These are phyloP conservation scores for Pseudogymnoascus sp. DNA, from an alignment of 2,329 filamentous ascomycete species.

Conservation along the genomic window DNA sequence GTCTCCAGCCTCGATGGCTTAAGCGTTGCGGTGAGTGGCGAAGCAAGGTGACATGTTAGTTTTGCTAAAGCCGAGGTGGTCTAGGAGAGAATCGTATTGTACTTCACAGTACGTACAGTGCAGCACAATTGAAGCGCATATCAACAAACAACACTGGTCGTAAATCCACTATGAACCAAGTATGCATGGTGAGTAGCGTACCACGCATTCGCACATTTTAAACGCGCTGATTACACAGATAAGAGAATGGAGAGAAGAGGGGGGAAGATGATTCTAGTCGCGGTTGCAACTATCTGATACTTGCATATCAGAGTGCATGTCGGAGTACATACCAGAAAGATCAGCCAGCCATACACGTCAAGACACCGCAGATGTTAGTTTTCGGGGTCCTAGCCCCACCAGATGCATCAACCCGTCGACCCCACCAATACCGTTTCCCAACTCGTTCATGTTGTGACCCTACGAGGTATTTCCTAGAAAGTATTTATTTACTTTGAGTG, in stretches of 20 bases:
- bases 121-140: background rate
- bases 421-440: constrained; percentile 3
- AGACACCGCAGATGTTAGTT: background rate
- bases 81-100: background rate
- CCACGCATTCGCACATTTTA: background rate
- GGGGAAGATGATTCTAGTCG: background rate
- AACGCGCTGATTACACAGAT: constrained; percentile 8
- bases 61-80: background rate
- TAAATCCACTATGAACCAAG: background rate
- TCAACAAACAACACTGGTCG: background rate
- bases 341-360: background rate
- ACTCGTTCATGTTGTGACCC: background rate
- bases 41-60: constrained; percentile 3
- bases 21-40: background rate
- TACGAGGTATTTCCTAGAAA: background rate
- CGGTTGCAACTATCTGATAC: background rate
- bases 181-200: background rate
- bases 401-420: background rate
- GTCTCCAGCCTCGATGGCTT: background rate
- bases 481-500: constrained; percentile 2
- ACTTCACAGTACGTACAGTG: background rate
- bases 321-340: background rate
- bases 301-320: background rate
- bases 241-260: background rate
- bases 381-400: background rate